phyloP scores from a whole-genome alignment of 2,329 filamentous ascomycete species.

The Emmonsia crescens region DNA sequence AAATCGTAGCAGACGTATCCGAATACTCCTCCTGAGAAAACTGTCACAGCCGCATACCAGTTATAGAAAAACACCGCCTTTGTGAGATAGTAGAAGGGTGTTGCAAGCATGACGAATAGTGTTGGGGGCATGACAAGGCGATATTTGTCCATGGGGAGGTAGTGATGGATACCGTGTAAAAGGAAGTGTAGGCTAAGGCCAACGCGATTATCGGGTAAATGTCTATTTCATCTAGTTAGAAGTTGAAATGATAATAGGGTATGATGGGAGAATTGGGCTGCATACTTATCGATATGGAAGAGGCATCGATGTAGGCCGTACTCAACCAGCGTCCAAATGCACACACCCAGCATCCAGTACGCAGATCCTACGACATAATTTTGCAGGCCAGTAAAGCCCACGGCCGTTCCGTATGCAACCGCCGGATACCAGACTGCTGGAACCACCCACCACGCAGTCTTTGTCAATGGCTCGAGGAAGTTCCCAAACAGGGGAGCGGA shows the following conservation, averaged over 20 bases:
- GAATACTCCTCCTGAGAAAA: slow-evolving; percentile 84
- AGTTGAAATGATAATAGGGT: background rate
- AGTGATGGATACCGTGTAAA: slow-evolving; percentile 94
- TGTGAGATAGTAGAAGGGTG: slow-evolving; percentile 86
- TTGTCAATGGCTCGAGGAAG: slow-evolving; percentile 92
- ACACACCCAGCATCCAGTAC: slow-evolving; percentile 62
- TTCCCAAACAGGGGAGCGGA: slow-evolving; percentile 95
- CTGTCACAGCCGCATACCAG: slow-evolving; percentile 68
- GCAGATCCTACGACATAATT: slow-evolving; percentile 38
- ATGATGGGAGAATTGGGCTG: slow-evolving; percentile 12
- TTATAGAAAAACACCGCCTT: slow-evolving; percentile 71
- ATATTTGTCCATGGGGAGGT: slow-evolving; percentile 97
- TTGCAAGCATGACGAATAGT: slow-evolving; percentile 70
- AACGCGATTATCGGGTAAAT: slow-evolving; percentile 83
- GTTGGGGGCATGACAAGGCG: slow-evolving; percentile 94
- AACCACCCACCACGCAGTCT: slow-evolving; percentile 89
- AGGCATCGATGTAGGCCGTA: slow-evolving; percentile 81
- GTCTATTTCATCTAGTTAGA: slow-evolving; percentile 41
- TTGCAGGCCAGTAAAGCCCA: slow-evolving; percentile 53
- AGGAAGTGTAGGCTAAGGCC: slow-evolving; percentile 81
- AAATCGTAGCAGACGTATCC: slow-evolving; percentile 94
- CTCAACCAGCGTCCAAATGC: slow-evolving; percentile 81
- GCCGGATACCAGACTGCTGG: slow-evolving; percentile 77
- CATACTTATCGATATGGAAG: slow-evolving; percentile 88
- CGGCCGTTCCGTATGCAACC: slow-evolving; percentile 59